Conservation (phyloP, 139 green algal genomes). For the Auxenochlorella pyrenoidosa region DNA sequence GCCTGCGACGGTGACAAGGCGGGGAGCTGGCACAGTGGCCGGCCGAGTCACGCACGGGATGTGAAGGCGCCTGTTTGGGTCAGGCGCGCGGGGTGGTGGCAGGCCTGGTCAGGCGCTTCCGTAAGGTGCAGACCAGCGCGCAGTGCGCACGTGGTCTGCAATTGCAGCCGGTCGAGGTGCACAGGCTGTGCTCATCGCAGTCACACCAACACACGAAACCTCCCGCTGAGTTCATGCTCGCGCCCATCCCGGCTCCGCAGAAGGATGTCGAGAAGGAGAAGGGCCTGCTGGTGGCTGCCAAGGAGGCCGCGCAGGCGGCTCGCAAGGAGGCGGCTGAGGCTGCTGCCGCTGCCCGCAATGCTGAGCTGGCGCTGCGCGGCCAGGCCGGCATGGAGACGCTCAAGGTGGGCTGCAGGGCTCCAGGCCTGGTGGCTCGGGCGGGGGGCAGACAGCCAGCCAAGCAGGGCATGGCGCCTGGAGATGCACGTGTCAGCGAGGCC, state of each 20-base stretch:
- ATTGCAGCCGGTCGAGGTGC: neutral
- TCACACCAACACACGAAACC: neutral
- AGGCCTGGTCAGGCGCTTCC: too few relatives aligned
- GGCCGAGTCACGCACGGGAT: too few relatives aligned
- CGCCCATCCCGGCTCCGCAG: neutral
- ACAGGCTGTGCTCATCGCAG: neutral
- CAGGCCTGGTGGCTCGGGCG: too few relatives aligned
- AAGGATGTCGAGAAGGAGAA: constrained; percentile 19
- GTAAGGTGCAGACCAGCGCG: too few relatives aligned
- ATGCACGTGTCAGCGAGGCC: too few relatives aligned
- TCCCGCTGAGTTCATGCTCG: too few relatives aligned
- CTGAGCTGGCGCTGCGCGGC: constrained; percentile 18
- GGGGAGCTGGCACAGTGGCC: too few relatives aligned
- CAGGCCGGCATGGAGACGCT: constrained; percentile 15
- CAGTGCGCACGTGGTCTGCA: too few relatives aligned
- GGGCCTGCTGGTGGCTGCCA: constrained; percentile 11
- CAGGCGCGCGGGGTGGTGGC: too few relatives aligned
- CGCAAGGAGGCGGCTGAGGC: constrained; percentile 13
- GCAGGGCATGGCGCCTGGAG: too few relatives aligned
- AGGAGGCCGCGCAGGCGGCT: neutral
- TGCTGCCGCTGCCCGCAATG: neutral
- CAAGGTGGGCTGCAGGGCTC: neutral
- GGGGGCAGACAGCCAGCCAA: neutral
- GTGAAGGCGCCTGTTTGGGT: too few relatives aligned
- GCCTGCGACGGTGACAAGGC: too few relatives aligned